Base-by-base conservation (phyloP, 768 basidiomycete genomes). In the Candolleomyces eurysporus region DNA sequence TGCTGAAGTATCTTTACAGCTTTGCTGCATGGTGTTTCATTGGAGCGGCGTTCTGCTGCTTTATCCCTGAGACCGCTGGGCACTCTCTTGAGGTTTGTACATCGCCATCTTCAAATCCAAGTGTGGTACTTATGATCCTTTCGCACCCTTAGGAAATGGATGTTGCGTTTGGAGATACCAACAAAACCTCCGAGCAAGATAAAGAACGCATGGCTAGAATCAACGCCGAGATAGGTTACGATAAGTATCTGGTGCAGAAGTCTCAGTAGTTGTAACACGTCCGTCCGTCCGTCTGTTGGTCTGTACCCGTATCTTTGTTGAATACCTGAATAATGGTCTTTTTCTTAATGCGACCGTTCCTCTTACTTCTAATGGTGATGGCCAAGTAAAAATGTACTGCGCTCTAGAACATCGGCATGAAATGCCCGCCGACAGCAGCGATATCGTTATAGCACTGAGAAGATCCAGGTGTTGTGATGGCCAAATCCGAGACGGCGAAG, bases 11-110 rank as follows among this genome's bases (percentile, higher is more conserved):
- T 21, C 40, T 40, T 36, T 16, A 56, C 26, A 56, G 54, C 40
- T 56, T 56, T 39, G 54, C 32, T 13, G 54, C 39, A 4, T 56
- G 54, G 54, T 56, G 54, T 26, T 42, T 56, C 54, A n/a, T 56
- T 19, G 54, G 32, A 10, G 54, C 54, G 6, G 54, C 54, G n/a
- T 56, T 42, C 40, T 56, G 54, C 54, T 32, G 16, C 39, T 42
- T 43, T 36, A 56, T 56, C 36, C 54, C 54, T 7, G 54, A 56
- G 21, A 56, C 54, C 10, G 54, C 54, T 21, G 54, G 54, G 17
- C 54, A 36, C 13, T 43, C 39, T 9, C 40, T 56, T 17, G 54
- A 56, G 54, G 54, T 56, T 39, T 16, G 54, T 21, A 51, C 16
- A 36, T 43, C 40, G 26, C 40, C 2, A 8, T 43, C 26, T 36